These are phyloP conservation scores for Ulvella scutata DNA, from an alignment of 139 green algal species.

Conservation along the genomic window DNA sequence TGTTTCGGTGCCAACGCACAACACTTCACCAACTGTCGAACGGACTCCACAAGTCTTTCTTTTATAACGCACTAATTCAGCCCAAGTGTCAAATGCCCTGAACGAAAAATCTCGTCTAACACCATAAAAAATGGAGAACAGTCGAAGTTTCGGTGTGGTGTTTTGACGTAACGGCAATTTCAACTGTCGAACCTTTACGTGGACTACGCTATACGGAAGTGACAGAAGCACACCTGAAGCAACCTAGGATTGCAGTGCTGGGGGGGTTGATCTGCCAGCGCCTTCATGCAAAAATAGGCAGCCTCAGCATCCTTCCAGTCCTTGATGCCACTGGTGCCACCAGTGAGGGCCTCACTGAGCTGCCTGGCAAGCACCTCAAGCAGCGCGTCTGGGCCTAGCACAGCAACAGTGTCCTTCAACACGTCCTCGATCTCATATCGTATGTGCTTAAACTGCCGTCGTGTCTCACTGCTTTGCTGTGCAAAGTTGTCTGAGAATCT, in stretches of 20 bases:
- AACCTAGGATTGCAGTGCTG: not conserved
- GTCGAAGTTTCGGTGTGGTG: no score
- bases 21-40: no score
- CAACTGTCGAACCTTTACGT: no score
- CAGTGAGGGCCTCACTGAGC: not conserved
- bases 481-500: not conserved
- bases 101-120: no score
- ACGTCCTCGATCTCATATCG: slow-evolving; percentile 1
- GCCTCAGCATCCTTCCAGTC: slow-evolving; percentile 3
- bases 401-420: not conserved
- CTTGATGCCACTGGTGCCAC: not conserved
- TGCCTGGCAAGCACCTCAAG: not conserved
- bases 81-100: no score
- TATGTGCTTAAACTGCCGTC: not conserved
- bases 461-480: not conserved
- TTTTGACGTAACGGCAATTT: no score
- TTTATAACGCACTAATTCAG: no score
- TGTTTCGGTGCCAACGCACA: no score
- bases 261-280: not conserved
- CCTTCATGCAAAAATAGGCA: not conserved
- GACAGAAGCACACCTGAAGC: not conserved
- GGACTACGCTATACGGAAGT: not conserved
- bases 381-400: not conserved
- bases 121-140: no score
- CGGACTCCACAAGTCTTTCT: no score